Conservation (phyloP, 108 stramenopile genomes). For the Asterionellopsis glacialis region DNA sequence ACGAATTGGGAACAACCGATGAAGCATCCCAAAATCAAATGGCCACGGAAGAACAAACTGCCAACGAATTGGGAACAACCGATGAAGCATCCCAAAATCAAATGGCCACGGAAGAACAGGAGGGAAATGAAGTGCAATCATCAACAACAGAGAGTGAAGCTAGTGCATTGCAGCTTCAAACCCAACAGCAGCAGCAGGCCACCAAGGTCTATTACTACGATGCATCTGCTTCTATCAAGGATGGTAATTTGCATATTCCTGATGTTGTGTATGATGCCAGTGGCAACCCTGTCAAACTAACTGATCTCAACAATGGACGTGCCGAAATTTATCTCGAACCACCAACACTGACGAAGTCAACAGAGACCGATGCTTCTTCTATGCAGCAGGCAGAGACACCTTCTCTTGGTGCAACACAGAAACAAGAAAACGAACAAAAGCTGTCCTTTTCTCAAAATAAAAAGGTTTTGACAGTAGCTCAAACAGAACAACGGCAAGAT, state of each 20-base stretch:
- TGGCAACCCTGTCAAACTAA: constrained; percentile 24
- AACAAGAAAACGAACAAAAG: constrained; percentile 3
- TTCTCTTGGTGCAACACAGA: constrained; percentile 2
- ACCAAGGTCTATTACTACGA: constrained; percentile 8
- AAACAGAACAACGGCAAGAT: constrained; percentile 32
- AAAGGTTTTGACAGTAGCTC: neutral
- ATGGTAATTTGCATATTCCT: constrained; percentile 24
- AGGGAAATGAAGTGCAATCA: neutral
- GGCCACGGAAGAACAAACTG: neutral
- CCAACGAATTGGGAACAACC: neutral
- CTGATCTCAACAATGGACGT: constrained; percentile 3
- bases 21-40: neutral
- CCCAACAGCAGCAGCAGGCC: neutral
- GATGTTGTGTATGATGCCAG: constrained; percentile 28
- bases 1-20: neutral
- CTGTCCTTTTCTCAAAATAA: neutral
- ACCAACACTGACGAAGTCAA: constrained; percentile 8
- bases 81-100: neutral
- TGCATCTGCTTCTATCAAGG: neutral
- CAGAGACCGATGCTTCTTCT: neutral
- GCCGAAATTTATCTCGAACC: constrained; percentile 26
- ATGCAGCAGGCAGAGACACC: neutral
- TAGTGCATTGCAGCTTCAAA: neutral
- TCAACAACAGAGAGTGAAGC: neutral
- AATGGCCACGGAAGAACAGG: neutral